Base-by-base conservation (phyloP, 1,284 basidiomycete species). In the Inonotus obliquus region DNA sequence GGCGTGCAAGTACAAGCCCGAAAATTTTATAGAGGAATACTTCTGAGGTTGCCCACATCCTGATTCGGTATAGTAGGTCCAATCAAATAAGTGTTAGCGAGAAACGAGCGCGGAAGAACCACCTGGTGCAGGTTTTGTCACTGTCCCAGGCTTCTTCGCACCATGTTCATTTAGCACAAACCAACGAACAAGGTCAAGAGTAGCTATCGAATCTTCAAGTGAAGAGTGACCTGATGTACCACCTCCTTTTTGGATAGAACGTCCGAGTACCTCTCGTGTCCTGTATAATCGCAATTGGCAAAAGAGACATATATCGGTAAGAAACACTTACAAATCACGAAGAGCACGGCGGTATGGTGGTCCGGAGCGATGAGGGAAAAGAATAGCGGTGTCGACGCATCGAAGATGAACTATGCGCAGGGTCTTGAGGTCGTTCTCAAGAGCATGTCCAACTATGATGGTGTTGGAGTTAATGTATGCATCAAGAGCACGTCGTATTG, bases 351-450 rank as follows among this genome's bases (percentile, higher is more conserved):
- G 79, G 70, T 85, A 95, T 0, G 94, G 94, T 2, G 79, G 77
- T 2, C 94, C 94, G 45, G 83, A 81, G 2, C 80, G 77, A 71
- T 96, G 94, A 14, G 91, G 92, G 69, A 94, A 95, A 19, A 97
- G 76, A 13, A 89, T 77, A 0, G 85, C 89, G 0, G 94, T 96
- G 69, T 97, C 94, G 19, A 97, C 81, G 62, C 92, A 87, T 63
- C 79, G 82, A 60, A 82, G 77, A 70, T 97, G 95, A 1, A 97
- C 76, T 68, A 97, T 86, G 17, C 94, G 81, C 65, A 97, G 75
- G 5, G 94, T 89, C 70, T 88, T 89, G 65, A 97, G 76, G 71
- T 97, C 95, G 70, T 97, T 97, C 65, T 97, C 95, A 13, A 97
- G 78, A 0, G 84, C 85, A 75, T 92, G 89, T 0, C 94, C 94